These are phyloP conservation scores for Apocynum venetum DNA, from an alignment of 257 asterid species.

Conservation along the genomic window DNA sequence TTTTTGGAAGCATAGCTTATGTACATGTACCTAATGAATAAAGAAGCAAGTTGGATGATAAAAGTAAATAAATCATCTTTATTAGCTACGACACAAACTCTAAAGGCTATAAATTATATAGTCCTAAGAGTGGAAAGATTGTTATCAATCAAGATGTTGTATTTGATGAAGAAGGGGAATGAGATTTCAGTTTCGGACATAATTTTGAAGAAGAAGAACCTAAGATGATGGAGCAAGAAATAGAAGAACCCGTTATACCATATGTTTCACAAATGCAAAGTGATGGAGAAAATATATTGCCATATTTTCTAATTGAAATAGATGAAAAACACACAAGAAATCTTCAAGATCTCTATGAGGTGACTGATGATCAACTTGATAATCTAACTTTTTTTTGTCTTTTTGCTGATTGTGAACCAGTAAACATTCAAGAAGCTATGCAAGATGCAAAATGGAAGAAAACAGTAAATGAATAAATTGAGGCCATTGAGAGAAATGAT, in stretches of 20 bases:
- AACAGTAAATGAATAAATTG: background rate
- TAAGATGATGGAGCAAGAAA: too few relatives aligned
- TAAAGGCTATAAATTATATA: background rate
- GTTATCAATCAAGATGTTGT: background rate
- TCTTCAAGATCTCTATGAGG: too few relatives aligned
- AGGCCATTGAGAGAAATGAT: background rate
- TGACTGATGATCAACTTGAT: too few relatives aligned
- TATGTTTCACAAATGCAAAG: too few relatives aligned
- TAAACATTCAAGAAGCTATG: background rate
- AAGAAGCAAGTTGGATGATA: background rate
- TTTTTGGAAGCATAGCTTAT: background rate
- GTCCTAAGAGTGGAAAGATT: background rate
- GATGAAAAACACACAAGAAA: too few relatives aligned
- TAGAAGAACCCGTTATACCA: too few relatives aligned
- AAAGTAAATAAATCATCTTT: background rate
- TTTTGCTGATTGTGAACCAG: background rate
- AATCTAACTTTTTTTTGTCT: background rate
- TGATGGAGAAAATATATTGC: too few relatives aligned
- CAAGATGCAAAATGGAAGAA: background rate
- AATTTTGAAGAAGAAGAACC: too few relatives aligned
- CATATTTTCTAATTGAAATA: too few relatives aligned
- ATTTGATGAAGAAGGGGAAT: background rate
- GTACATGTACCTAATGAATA: background rate
- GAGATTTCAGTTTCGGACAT: background rate
- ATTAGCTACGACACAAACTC: background rate